These are phyloP conservation scores for Glycine tomentella DNA, from an alignment of 306 rosid genomes.

Conservation along the genomic window DNA sequence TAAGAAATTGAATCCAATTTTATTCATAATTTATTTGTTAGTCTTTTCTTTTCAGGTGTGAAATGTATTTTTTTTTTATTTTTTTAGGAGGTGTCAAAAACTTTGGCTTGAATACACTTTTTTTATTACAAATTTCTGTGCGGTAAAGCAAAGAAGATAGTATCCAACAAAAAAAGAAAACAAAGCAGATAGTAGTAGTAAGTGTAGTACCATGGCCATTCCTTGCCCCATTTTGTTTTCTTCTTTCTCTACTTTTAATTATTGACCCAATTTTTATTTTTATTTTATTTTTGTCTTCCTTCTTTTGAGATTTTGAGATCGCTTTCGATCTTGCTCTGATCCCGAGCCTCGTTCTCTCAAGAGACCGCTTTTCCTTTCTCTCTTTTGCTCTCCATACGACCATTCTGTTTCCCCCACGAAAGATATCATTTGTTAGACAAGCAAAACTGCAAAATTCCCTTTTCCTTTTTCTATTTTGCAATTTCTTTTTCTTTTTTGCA, in stretches of 20 bases:
- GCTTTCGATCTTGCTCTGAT: conserved; percentile 73
- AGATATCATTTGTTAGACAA: conserved; percentile 14
- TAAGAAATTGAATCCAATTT: too few species aligned
- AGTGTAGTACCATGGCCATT: neutral
- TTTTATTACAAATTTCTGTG: conserved; percentile 40
- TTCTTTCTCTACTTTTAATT: conserved; percentile 50
- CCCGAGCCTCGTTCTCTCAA: conserved; percentile 64
- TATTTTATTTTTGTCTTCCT: neutral
- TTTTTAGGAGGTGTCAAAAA: too few species aligned
- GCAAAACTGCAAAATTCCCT: neutral
- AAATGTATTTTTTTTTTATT: too few species aligned
- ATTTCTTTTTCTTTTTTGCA: neutral
- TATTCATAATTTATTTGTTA: too few species aligned
- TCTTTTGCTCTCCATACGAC: conserved; percentile 59
- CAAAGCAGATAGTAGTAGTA: neutral
- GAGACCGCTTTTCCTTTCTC: conserved; percentile 51
- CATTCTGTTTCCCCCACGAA: conserved; percentile 37
- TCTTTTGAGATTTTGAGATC: conserved; percentile 35
- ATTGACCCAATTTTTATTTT: neutral
- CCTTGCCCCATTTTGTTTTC: conserved; percentile 53
- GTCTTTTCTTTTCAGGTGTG: too few species aligned
- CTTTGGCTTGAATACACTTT: conserved; percentile 35
- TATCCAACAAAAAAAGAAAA: too few species aligned
- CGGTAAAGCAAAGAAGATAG: conserved; percentile 55
- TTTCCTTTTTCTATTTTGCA: neutral